phyloP scores from a whole-genome alignment of 139 green algal species.

The Marvania coccoides region DNA sequence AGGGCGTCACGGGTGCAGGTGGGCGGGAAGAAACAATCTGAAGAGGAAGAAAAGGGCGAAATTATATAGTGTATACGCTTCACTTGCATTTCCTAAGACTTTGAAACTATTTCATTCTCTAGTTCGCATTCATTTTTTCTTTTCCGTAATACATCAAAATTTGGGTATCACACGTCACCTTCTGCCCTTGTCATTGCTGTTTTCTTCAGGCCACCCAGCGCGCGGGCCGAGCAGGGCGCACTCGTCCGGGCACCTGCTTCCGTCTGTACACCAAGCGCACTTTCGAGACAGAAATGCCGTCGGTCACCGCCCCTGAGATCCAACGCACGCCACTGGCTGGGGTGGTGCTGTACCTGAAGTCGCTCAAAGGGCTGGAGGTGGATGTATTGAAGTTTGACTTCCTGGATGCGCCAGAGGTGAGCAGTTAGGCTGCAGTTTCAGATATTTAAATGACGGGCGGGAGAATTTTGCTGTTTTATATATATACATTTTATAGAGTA shows the following conservation, averaged over 20 bases:
- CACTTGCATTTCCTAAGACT: too few species aligned
- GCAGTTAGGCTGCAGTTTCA: neutral
- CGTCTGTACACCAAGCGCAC: slow-evolving; percentile 82
- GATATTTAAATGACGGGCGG: too few species aligned
- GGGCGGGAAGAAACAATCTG: too few species aligned
- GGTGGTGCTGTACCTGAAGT: slow-evolving; percentile 91
- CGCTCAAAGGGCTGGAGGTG: slow-evolving; percentile 41
- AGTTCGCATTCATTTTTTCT: too few species aligned
- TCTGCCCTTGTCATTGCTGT: too few species aligned
- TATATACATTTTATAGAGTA: too few species aligned
- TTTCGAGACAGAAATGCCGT: slow-evolving; percentile 76
- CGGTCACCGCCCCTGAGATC: slow-evolving; percentile 81
- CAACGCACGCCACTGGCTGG: slow-evolving; percentile 76
- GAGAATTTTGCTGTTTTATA: too few species aligned
- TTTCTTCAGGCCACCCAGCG: slow-evolving; percentile 89
- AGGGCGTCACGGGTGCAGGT: slow-evolving; percentile 53
- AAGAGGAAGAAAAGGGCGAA: too few species aligned
- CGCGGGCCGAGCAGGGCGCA: slow-evolving; percentile 80
- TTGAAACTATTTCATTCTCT: too few species aligned
- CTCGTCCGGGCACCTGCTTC: slow-evolving; percentile 82
- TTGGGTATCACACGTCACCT: too few species aligned
- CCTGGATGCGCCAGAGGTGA: slow-evolving; percentile 70
- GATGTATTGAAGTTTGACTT: slow-evolving; percentile 94
- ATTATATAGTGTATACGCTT: too few species aligned
- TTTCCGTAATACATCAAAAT: too few species aligned